A percentile compares a stretch with the other conserved stretches of the same genome.
Evolutionary conservation across 108 stramenopile genomes (phyloP).

Genomic region (Asterionellopsis glacialis): DNA sequence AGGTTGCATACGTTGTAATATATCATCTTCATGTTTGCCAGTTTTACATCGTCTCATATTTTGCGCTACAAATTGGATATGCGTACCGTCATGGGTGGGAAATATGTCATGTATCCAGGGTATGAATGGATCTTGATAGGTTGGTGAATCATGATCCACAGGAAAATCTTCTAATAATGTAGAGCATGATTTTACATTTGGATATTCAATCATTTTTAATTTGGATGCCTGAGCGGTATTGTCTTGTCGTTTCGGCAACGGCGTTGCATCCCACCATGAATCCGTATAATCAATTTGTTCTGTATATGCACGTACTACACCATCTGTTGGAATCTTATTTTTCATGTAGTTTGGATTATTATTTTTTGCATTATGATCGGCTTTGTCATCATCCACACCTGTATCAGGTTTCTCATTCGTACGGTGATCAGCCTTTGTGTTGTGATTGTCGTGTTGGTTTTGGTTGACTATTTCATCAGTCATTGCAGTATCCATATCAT

Average conservation of each 20-base stretch:
- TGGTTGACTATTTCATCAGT: no score
- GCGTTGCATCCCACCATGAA: conserved; percentile 15
- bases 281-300: not conserved
- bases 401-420: no score
- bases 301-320: not conserved
- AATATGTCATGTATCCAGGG: conserved; percentile 93
- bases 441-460: no score
- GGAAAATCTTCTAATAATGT: conserved; percentile 61
- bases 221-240: not conserved
- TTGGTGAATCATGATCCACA: conserved; percentile 51
- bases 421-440: no score
- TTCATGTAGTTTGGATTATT: no score
- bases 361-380: no score
- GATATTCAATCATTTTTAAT: not conserved
- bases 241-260: conserved; percentile 40
- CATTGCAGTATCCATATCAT: no score
- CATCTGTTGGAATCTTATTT: no score
- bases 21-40: conserved; percentile 27
- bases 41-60: conserved; percentile 73
- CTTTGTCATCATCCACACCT: no score
- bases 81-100: conserved; percentile 70
- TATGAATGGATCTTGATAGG: conserved; percentile 66
- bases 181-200: conserved; percentile 29
- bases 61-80: conserved; percentile 83
- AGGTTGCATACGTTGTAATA: conserved; percentile 45